These are phyloP conservation scores for Phlyctochytrium planicorne DNA, from an alignment of 192 early-diverging fungal species.

Conservation along the genomic window DNA sequence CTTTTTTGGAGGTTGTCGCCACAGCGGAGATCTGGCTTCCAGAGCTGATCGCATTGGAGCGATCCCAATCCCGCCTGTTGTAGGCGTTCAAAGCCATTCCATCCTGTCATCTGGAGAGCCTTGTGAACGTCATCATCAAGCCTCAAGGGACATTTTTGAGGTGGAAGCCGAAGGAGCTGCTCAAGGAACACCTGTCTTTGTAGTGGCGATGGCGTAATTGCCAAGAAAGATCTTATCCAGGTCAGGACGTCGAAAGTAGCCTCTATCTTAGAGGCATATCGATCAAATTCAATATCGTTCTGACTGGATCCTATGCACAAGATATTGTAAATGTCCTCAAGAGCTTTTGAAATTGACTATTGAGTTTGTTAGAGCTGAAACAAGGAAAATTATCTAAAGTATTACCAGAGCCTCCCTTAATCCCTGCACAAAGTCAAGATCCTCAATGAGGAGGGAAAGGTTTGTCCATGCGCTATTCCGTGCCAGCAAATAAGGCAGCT, in stretches of 20 bases:
- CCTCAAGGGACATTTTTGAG: too few relatives aligned
- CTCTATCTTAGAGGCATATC: neutral
- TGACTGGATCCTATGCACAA: neutral
- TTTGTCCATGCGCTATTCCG: neutral
- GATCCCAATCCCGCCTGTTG: too few relatives aligned
- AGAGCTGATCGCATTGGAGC: neutral
- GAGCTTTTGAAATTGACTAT: conserved; percentile 3
- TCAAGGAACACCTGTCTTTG: too few relatives aligned
- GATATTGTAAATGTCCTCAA: neutral
- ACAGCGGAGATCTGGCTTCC: neutral
- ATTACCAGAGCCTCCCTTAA: conserved; percentile 8
- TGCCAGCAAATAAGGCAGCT: conserved; percentile 11
- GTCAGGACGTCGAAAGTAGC: neutral
- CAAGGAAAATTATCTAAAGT: too few relatives aligned
- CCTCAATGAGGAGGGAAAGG: neutral
- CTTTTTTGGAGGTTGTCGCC: neutral
- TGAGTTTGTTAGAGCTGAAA: too few relatives aligned
- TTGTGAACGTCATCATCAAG: too few relatives aligned
- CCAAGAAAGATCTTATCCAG: neutral
- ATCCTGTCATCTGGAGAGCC: too few relatives aligned
- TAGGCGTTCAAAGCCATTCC: too few relatives aligned
- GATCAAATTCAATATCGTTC: neutral
- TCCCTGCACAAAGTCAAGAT: conserved; percentile 13
- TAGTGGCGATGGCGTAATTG: neutral
- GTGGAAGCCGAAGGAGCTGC: too few relatives aligned